phyloP scores from a whole-genome alignment of 2,329 filamentous ascomycete genomes.

The Neofusicoccum cordaticola region DNA sequence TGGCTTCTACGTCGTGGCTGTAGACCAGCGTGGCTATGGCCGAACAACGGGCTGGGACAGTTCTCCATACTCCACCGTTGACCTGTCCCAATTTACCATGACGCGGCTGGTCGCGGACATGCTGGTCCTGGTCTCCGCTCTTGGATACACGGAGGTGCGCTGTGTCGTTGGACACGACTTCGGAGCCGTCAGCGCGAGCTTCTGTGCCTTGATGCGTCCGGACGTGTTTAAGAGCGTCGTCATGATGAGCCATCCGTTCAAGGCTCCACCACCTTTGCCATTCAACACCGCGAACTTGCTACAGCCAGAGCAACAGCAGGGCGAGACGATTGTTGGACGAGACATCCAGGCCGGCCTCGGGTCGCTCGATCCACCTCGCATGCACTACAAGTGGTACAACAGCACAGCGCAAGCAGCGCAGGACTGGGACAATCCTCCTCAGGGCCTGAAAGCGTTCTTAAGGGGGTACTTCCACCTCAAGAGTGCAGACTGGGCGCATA shows the following conservation, averaged over 20 bases:
- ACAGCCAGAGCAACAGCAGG: conserved; percentile 17
- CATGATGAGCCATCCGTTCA: conserved; percentile 65
- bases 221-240: conserved; percentile 63
- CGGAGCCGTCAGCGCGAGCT: conserved; percentile 59
- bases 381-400: conserved; percentile 70
- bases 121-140: conserved; percentile 57
- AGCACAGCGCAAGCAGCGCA: conserved; percentile 47
- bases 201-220: conserved; percentile 60
- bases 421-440: conserved; percentile 48
- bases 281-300: conserved; percentile 43
- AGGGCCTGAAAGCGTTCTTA: conserved; percentile 59
- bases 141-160: conserved; percentile 58
- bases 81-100: conserved; percentile 56
- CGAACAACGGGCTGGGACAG: conserved; percentile 62
- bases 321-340: conserved; percentile 22
- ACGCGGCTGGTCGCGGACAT: conserved; percentile 62
- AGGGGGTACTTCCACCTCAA: conserved; percentile 69
- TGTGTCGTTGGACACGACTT: conserved; percentile 67
- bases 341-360: conserved; percentile 59
- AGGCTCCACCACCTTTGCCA: conserved; percentile 49
- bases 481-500: conserved; percentile 58
- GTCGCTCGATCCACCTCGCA: conserved; percentile 54
- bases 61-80: conserved; percentile 49
- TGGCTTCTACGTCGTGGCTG: conserved; percentile 65
- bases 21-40: conserved; percentile 67